These are phyloP conservation scores for Scytalidium lignicola DNA, from an alignment of 2,329 filamentous ascomycete genomes.

Conservation along the genomic window DNA sequence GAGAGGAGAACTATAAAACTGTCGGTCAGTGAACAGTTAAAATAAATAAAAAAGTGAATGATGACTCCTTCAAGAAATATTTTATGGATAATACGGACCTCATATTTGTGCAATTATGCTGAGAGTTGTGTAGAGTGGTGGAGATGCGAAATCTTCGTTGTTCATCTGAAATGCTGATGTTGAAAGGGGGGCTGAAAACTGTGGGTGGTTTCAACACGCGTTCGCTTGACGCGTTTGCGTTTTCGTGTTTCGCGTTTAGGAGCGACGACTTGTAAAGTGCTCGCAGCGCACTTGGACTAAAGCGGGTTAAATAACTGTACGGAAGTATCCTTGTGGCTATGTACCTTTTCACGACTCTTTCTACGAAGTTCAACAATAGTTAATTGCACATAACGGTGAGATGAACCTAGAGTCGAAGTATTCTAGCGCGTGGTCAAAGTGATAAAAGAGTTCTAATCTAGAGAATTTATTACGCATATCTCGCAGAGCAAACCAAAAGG, in stretches of 20 bases:
- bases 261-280: not conserved
- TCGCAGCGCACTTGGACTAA: not conserved
- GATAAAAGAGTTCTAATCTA: too few species aligned
- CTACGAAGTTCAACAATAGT: too few species aligned
- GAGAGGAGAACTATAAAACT: conserved; percentile 65
- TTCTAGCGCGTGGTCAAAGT: too few species aligned
- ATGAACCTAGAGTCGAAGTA: too few species aligned
- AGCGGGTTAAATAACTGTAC: too few species aligned
- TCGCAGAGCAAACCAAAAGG: too few species aligned
- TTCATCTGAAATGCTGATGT: not conserved
- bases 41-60: too few species aligned
- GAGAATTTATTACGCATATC: too few species aligned
- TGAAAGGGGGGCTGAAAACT: not conserved
- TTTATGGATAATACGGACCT: not conserved
- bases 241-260: not conserved
- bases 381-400: too few species aligned
- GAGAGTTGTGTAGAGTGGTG: not conserved
- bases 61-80: too few species aligned
- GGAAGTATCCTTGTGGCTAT: not conserved
- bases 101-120: not conserved
- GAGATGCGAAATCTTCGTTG: not conserved
- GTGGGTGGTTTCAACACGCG: not conserved
- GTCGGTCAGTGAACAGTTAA: conserved; percentile 13
- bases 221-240: not conserved
- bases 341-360: too few species aligned